These are phyloP conservation scores for Mortierella sp. DNA, from an alignment of 371 early-diverging fungal genomes.

Conservation along the genomic window DNA sequence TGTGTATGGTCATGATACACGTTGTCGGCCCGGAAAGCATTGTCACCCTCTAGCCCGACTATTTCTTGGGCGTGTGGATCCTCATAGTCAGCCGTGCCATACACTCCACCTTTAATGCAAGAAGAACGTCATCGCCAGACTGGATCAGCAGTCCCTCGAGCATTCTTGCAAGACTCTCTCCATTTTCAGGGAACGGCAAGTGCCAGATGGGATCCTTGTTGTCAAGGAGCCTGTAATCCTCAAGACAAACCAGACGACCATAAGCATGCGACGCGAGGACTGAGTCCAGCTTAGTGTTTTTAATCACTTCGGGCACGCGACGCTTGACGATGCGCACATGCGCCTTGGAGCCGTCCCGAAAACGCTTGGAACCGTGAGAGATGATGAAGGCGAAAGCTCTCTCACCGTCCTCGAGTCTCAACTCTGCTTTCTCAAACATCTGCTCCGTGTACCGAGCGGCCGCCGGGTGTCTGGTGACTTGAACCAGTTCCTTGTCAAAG, in stretches of 20 bases:
- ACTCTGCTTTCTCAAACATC: slow-evolving; percentile 25
- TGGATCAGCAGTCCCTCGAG: slow-evolving; percentile 1
- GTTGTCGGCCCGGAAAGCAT: no score
- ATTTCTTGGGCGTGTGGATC: no score
- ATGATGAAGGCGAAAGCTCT: slow-evolving; percentile 12
- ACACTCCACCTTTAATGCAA: slow-evolving; percentile 14
- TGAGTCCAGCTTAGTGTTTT: slow-evolving; percentile 11
- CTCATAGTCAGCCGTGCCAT: slow-evolving; percentile 6
- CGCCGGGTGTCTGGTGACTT: slow-evolving; percentile 13
- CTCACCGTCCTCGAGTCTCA: slow-evolving; percentile 19
- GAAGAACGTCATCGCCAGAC: slow-evolving; percentile 8
- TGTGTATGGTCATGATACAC: slow-evolving; percentile 14
- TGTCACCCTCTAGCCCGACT: no score
- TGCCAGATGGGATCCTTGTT: slow-evolving; percentile 7
- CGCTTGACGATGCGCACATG: slow-evolving; percentile 17
- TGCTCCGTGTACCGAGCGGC: slow-evolving; percentile 13
- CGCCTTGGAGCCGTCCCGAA: slow-evolving; percentile 11
- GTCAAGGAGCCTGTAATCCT: slow-evolving; percentile 4
- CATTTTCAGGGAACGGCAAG: slow-evolving; percentile 4
- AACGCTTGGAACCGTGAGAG: not conserved
- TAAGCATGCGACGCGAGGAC: slow-evolving; percentile 6
- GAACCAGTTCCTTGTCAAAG: slow-evolving; percentile 17
- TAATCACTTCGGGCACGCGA: not conserved
- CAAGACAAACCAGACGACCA: not conserved
- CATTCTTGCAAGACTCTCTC: slow-evolving; percentile 1